Evolutionary conservation across 768 basidiomycete genomes (phyloP), one percentile per base, ranked within the genome.

Genomic region (Xerocomus potaroensis): DNA sequence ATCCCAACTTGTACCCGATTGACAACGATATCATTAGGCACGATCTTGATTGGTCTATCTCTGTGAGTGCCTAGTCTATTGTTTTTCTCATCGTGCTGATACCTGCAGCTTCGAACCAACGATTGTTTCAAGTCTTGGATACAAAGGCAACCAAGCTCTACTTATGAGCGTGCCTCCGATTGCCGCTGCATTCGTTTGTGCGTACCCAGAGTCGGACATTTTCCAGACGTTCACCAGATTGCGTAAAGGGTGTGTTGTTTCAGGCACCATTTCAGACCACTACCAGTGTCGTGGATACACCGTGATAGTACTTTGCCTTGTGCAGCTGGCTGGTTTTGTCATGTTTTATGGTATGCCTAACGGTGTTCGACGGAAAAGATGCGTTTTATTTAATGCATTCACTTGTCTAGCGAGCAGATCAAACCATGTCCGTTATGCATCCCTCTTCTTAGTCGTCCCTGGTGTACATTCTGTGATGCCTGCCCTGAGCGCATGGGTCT

Each of bases 81-180:
- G 26, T 27, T 10, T 27, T 10, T 10, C 26, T 27, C 26, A 27
- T 10, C 10, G 26, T 27, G 26, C 10, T 27, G 26, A 27, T 10
- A 27, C 10, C 26, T 52, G 46, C 34, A 79, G 85, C 58, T 89
- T 89, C 66, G 68, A 79, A 6, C 86, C 87, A 15, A 81, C 82
- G 11, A 85, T 90, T 63, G 77, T 88, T 3, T 68, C 76, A 22
- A 69, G 71, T 9, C 71, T 84, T 1, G 82, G 81, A 15, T 83
- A 75, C 59, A 73, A 72, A 1, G 71, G 74, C 0, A 67, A 74
- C 26, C 61, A 70, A 21, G 76, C 79, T 4, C 81, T 84, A 54
- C 67, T 86, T 2, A 79, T 81, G 72, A 80, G 75, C 18, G 83
- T 84, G 2, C 70, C 70, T 8, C 79, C 78, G 7, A 79, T 74